Percentiles rank a stretch among this genome's conserved stretches.
Evolutionary conservation across 192 early-diverging fungal species (phyloP).

Genomic region (Linnemannia schmuckeri): DNA sequence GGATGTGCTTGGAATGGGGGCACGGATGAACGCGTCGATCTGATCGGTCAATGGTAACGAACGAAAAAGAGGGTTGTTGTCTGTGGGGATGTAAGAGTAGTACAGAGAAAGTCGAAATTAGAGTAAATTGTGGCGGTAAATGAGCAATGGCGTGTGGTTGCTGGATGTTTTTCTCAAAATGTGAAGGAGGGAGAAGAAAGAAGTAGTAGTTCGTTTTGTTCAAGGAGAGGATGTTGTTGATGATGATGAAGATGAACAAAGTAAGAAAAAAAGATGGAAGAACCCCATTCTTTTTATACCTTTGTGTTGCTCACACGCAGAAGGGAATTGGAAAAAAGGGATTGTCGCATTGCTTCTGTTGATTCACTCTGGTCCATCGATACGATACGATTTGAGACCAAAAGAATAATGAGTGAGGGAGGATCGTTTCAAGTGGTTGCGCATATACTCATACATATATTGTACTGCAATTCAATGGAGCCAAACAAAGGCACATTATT

Average conservation of each 20-base stretch:
- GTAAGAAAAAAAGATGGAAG: slow-evolving; percentile 6
- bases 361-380: no score
- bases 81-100: not conserved
- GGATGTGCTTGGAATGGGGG: no score
- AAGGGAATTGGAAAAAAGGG: not conserved
- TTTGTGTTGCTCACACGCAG: not conserved
- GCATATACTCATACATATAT: not conserved
- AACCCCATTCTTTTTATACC: slow-evolving; percentile 11
- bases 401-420: no score
- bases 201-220: no score
- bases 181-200: no score
- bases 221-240: not conserved
- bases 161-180: no score
- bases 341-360: not conserved
- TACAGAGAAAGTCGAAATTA: not conserved
- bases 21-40: no score
- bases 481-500: no score
- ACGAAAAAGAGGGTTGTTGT: not conserved
- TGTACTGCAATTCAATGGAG: not conserved
- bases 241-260: not conserved
- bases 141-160: no score
- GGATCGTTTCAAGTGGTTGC: not conserved
- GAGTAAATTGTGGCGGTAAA: no score
- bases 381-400: no score
- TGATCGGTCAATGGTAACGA: no score